A percentile compares a stretch with the other conserved stretches of the same genome.
phyloP scores from a whole-genome alignment of 208 protist species.

The Leishmania arabica region DNA sequence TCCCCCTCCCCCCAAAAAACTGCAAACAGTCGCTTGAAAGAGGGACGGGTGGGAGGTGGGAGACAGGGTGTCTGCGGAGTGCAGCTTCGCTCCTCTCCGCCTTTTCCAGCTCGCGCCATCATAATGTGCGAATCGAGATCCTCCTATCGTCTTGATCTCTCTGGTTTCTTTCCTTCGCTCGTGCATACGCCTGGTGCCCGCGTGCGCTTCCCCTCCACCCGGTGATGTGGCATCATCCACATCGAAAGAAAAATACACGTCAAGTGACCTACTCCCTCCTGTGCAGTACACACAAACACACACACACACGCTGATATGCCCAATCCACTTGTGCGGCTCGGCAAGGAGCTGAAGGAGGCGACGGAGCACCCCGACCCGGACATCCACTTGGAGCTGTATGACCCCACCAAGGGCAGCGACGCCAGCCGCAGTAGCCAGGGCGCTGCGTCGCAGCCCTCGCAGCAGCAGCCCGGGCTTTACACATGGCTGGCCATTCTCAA shows the following conservation, averaged over 20 bases:
- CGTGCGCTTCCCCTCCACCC: background rate
- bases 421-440: background rate
- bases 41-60: background rate
- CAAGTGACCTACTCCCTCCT: background rate
- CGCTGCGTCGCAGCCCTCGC: background rate
- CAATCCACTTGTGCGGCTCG: constrained; percentile 47
- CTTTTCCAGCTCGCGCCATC: background rate
- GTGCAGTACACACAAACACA: background rate
- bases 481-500: constrained; percentile 66
- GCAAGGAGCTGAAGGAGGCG: constrained; percentile 64
- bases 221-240: no score
- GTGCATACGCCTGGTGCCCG: no score
- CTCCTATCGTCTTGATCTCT: background rate
- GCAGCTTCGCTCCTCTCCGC: no score
- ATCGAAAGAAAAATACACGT: background rate
- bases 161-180: background rate
- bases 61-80: background rate
- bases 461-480: constrained; percentile 36
- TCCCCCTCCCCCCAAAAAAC: no score
- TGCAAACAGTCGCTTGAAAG: background rate
- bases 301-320: constrained; percentile 27
- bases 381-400: constrained; percentile 47
- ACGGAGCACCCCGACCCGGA: constrained; percentile 49
- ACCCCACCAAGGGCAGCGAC: constrained; percentile 6
- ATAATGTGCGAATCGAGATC: background rate